These are phyloP conservation scores for Petunia secreta DNA, from an alignment of 257 asterid species.

Conservation along the genomic window DNA sequence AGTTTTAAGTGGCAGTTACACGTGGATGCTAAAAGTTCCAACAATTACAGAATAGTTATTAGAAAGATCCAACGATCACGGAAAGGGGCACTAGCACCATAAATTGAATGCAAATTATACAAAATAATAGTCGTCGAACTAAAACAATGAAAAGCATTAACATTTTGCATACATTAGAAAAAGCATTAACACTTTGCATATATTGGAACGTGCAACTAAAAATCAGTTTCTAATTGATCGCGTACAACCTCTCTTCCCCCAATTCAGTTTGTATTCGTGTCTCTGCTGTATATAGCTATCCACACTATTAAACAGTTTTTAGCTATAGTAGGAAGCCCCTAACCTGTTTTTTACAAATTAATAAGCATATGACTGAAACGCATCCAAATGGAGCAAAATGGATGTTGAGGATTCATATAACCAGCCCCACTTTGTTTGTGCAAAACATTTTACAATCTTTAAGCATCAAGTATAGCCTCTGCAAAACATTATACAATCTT, in stretches of 20 bases:
- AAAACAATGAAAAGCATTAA: conserved; percentile 10
- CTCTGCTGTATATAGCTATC: conserved; percentile 2
- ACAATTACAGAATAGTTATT: background rate
- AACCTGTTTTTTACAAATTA: background rate
- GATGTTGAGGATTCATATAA: background rate
- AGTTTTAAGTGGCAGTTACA: background rate
- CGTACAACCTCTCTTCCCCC: background rate
- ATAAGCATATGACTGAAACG: background rate
- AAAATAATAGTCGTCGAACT: background rate
- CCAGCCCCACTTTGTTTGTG: background rate
- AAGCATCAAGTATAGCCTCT: background rate
- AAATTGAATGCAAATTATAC: background rate
- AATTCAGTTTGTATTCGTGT: background rate
- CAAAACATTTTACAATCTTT: conserved; percentile 2
- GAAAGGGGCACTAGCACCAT: background rate
- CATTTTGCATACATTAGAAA: conserved; percentile 11
- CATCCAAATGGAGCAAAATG: background rate
- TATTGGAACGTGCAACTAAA: conserved; percentile 1
- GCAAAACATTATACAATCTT: background rate
- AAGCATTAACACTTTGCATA: conserved; percentile 15
- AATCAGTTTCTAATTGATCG: background rate
- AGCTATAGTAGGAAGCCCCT: background rate
- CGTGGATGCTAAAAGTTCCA: conserved; percentile 10
- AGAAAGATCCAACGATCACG: background rate
- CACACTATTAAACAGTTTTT: background rate